A percentile compares a stretch with the other conserved stretches of the same genome.
phyloP scores from a whole-genome alignment of 2,329 filamentous ascomycete species.

The Ascochyta pisi region DNA sequence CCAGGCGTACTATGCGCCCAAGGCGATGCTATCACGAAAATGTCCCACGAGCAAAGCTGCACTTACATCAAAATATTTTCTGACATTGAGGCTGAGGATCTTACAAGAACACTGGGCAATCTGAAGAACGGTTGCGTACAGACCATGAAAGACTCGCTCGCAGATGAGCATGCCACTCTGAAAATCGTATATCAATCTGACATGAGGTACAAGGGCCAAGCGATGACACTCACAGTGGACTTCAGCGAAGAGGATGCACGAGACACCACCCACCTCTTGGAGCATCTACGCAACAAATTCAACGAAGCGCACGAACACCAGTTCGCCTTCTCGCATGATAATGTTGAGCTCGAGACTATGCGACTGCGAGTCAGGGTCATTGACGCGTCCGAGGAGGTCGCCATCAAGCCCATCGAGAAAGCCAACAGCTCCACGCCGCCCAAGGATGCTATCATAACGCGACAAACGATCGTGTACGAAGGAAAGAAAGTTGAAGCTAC shows the following conservation, averaged over 20 bases:
- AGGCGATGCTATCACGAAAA: conserved; percentile 59
- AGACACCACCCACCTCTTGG: conserved; percentile 38
- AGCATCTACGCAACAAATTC: conserved; percentile 50
- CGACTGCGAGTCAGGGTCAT: conserved; percentile 54
- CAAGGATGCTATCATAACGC: conserved; percentile 47
- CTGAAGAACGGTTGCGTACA: conserved; percentile 50
- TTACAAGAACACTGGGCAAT: conserved; percentile 40
- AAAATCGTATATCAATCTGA: conserved; percentile 53
- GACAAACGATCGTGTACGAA: conserved; percentile 51
- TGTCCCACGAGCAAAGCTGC: conserved; percentile 56
- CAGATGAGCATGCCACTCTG: conserved; percentile 38
- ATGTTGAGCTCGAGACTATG: conserved; percentile 58
- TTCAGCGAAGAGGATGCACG: conserved; percentile 48
- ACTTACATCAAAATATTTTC: conserved; percentile 55
- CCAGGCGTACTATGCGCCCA: conserved; percentile 60
- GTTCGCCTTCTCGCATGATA: conserved; percentile 54
- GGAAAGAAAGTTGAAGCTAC: conserved; percentile 51
- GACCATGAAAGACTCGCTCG: conserved; percentile 50
- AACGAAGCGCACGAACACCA: conserved; percentile 54
- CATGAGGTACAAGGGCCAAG: conserved; percentile 58
- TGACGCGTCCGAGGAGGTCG: conserved; percentile 53
- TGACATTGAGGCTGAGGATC: conserved; percentile 44
- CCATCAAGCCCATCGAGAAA: conserved; percentile 46
- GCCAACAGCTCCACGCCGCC: conserved; percentile 38
- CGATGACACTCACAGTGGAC: conserved; percentile 44